Percentiles rank a stretch among this genome's conserved stretches.
Conservation (phyloP, 441 rosid species). For the Corymbia citriodora region DNA sequence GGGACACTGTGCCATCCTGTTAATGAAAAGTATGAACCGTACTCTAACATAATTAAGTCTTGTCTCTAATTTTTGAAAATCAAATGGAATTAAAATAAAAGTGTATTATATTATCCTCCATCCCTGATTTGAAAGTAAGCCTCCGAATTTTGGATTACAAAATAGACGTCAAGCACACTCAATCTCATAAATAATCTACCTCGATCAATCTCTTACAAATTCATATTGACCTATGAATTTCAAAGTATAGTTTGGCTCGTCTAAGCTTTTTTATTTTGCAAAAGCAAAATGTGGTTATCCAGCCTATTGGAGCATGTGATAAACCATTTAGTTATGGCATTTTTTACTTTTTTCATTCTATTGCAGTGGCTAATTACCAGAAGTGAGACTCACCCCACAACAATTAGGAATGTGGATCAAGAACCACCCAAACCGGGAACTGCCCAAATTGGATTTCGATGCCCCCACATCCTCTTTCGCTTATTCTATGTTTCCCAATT, state of each 20-base stretch:
- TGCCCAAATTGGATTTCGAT: too few species aligned
- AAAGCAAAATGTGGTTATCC: background rate
- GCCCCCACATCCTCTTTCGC: too few species aligned
- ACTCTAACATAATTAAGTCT: too few species aligned
- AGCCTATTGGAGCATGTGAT: background rate
- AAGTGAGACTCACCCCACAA: background rate
- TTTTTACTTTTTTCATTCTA: background rate
- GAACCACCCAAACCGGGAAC: too few species aligned
- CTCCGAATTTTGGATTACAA: too few species aligned
- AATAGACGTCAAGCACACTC: background rate
- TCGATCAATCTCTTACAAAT: background rate
- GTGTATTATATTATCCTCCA: background rate
- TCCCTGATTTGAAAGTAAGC: background rate
- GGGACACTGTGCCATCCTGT: fast-evolving
- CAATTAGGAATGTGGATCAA: too few species aligned
- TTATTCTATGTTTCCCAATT: too few species aligned
- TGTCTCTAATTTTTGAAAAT: background rate
- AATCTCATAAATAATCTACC: background rate
- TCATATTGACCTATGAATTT: background rate
- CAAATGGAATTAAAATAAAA: too few species aligned
- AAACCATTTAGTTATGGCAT: background rate
- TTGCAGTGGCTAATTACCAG: background rate
- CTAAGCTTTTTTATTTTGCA: background rate
- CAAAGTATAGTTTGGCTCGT: background rate
- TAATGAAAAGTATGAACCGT: too few species aligned